Evolutionary conservation across 495 filamentous ascomycete genomes (phyloP).

Genomic region (Usnea hakonensis): DNA sequence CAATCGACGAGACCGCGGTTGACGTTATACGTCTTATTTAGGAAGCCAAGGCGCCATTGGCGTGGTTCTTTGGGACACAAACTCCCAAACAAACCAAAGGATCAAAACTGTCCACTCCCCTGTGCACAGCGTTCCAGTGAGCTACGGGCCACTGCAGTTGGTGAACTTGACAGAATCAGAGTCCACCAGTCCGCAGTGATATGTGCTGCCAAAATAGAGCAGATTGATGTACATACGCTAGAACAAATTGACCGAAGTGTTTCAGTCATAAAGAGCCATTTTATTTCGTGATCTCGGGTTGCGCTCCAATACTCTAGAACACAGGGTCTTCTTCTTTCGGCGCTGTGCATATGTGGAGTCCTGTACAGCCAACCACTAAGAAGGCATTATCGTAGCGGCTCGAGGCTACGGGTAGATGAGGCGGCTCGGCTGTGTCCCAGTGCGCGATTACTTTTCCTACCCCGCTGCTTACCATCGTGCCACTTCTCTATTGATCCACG

Average conservation of each 20-base stretch:
- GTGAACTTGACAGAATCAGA: background rate
- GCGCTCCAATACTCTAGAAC: background rate
- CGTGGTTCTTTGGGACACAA: conserved; percentile 8
- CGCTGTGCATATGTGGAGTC: background rate
- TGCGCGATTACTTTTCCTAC: too few species aligned
- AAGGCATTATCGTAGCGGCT: too few species aligned
- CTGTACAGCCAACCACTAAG: background rate
- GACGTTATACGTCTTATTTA: background rate
- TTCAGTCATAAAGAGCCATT: background rate
- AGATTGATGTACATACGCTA: background rate
- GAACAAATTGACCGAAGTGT: background rate
- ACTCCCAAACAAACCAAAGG: background rate
- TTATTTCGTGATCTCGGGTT: background rate
- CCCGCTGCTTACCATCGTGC: too few species aligned
- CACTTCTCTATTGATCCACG: too few species aligned
- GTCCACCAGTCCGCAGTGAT: too few species aligned
- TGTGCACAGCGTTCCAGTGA: background rate
- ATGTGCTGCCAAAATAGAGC: background rate
- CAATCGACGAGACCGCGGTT: background rate
- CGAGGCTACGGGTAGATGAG: background rate
- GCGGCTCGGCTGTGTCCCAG: too few species aligned
- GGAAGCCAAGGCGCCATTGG: conserved; percentile 6
- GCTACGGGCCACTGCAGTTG: background rate
- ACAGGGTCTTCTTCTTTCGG: background rate
- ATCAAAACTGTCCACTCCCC: background rate